A percentile compares a stretch with the other conserved stretches of the same genome.
Conservation (phyloP, 257 asterid genomes). For the Solanum sejunctum region DNA sequence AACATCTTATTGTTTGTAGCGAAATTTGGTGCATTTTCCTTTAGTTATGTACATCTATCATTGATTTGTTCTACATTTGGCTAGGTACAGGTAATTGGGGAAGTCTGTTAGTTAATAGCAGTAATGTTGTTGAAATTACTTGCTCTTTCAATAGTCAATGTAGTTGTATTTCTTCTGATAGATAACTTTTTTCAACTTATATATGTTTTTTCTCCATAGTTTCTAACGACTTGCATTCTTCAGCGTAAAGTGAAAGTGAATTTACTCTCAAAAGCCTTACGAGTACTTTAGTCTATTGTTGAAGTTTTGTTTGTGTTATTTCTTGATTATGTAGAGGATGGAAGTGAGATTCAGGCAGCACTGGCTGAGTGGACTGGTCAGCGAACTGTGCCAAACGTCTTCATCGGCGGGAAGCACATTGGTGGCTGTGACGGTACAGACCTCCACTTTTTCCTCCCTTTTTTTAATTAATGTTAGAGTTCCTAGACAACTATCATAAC, state of each 20-base stretch:
- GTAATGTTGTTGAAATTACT: neutral
- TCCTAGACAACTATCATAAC: neutral
- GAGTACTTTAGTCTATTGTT: neutral
- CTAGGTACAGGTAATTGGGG: neutral
- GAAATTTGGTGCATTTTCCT: neutral
- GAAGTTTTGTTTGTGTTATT: neutral
- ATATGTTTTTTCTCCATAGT: neutral
- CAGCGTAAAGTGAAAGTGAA: neutral
- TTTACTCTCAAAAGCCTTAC: neutral
- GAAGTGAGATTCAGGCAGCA: conserved; percentile 65
- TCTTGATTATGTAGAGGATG: conserved; percentile 45
- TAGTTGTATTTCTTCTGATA: neutral
- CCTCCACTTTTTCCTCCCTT: neutral
- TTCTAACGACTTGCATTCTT: neutral
- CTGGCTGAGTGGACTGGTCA: conserved; percentile 63
- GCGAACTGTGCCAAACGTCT: conserved; percentile 80
- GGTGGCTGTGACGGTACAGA: conserved; percentile 80
- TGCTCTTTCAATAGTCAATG: neutral
- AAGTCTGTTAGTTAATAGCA: neutral
- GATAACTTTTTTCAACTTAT: neutral
- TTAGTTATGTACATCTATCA: neutral
- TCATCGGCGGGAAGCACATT: conserved; percentile 76
- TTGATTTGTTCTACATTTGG: neutral
- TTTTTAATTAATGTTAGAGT: neutral
- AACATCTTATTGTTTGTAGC: neutral